Conservation (phyloP, 345 rosid genomes). For the Iberis pinnata region DNA sequence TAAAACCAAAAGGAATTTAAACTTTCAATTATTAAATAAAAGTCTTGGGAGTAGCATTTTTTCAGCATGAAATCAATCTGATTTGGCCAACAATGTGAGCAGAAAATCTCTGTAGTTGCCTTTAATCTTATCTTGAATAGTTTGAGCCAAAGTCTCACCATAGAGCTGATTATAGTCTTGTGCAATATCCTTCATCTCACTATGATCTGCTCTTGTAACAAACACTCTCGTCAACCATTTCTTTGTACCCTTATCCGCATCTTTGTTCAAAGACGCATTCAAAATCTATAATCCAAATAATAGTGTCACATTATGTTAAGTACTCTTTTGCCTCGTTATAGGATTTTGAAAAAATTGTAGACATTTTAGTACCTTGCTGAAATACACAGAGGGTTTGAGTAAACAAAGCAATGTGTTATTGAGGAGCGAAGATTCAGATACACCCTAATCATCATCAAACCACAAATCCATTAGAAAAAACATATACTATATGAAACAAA, state of each 20-base stretch:
- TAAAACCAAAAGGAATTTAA: constrained; percentile 1
- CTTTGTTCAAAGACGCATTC: constrained; percentile 46
- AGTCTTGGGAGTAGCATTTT: neutral
- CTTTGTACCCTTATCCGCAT: constrained; percentile 45
- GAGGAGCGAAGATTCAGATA: constrained; percentile 34
- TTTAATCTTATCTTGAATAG: constrained; percentile 44
- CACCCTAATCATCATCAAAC: constrained; percentile 42
- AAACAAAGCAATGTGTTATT: constrained; percentile 54
- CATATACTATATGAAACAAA: neutral
- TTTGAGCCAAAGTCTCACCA: constrained; percentile 42
- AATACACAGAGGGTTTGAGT: constrained; percentile 50
- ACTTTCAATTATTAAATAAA: neutral
- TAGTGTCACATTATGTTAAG: neutral
- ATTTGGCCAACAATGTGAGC: constrained; percentile 47
- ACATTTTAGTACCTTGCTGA: constrained; percentile 58
- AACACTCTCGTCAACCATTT: constrained; percentile 65
- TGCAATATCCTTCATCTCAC: constrained; percentile 48
- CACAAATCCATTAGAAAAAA: constrained; percentile 10
- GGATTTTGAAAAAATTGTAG: neutral
- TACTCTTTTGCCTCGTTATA: neutral
- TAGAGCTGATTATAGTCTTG: constrained; percentile 38
- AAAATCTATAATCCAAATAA: constrained; percentile 39
- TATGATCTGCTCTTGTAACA: constrained; percentile 57
- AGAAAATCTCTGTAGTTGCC: constrained; percentile 81
- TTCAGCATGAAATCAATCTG: constrained; percentile 25